Percentiles rank a stretch among this genome's conserved stretches.
Evolutionary conservation across 768 basidiomycete genomes (phyloP).

Genomic region (Ramaria rubella): DNA sequence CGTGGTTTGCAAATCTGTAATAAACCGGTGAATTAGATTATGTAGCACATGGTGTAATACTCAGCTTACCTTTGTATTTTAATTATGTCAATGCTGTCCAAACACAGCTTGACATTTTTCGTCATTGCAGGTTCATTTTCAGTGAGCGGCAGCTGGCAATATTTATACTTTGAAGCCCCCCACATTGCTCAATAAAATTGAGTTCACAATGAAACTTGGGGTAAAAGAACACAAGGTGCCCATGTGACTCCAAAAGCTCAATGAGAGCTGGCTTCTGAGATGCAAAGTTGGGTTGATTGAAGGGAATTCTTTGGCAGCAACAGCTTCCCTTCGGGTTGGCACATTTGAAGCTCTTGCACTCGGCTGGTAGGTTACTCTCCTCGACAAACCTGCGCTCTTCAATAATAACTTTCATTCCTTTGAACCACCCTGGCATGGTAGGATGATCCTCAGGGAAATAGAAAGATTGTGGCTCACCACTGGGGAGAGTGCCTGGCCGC

Average conservation of each 20-base stretch:
- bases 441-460: conserved; percentile 15
- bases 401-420: conserved; percentile 15
- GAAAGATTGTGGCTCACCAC: conserved; percentile 1
- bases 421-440: conserved; percentile 15
- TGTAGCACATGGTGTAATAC: neutral
- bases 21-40: neutral
- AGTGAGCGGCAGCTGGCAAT: neutral
- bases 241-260: too few relatives aligned
- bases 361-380: conserved; percentile 1
- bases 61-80: neutral
- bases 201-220: too few relatives aligned
- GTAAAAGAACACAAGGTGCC: too few relatives aligned
- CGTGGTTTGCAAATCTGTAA: neutral
- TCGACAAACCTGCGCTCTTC: conserved; percentile 9
- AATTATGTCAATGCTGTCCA: neutral
- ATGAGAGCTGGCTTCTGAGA: conserved; percentile 28
- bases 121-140: neutral
- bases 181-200: too few relatives aligned
- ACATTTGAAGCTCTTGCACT: conserved; percentile 16
- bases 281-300: conserved; percentile 37
- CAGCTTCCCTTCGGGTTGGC: too few relatives aligned
- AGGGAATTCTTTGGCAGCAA: conserved; percentile 32
- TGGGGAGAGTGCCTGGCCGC: neutral
- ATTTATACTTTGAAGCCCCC: neutral
- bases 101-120: neutral